Evolutionary conservation across 2,329 filamentous ascomycete species (phyloP).

Genomic region (Colletotrichum brevisporum): DNA sequence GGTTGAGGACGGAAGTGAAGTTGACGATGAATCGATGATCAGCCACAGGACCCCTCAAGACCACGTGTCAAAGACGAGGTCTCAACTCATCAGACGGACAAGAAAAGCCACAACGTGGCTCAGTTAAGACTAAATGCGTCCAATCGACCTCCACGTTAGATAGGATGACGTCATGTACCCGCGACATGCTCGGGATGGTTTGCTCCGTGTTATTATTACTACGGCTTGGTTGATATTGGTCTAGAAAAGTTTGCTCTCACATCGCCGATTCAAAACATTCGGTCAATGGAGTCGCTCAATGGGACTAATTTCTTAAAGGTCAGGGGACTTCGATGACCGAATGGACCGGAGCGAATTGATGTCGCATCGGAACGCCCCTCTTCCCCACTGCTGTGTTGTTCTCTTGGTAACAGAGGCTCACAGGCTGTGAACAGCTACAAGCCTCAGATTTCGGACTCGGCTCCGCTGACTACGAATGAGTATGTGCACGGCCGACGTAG

Average conservation of each 20-base stretch:
- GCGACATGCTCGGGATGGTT: neutral
- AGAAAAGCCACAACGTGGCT: slow-evolving; percentile 16
- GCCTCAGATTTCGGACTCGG: too few species aligned
- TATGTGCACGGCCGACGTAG: too few species aligned
- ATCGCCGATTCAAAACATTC: slow-evolving; percentile 1
- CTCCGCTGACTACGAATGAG: too few species aligned
- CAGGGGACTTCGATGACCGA: too few species aligned
- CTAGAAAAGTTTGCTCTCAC: slow-evolving; percentile 7
- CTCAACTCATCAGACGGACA: neutral
- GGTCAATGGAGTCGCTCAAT: neutral
- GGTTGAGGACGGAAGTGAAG: slow-evolving; percentile 9
- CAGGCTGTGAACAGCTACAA: too few species aligned
- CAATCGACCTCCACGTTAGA: neutral
- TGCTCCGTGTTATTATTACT: slow-evolving; percentile 2
- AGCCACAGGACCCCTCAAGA: slow-evolving; percentile 13
- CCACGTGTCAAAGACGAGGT: slow-evolving; percentile 7
- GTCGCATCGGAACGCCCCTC: too few species aligned
- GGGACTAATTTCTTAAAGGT: too few species aligned
- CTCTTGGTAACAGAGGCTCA: too few species aligned
- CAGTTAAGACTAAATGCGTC: neutral
- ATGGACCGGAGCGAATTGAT: too few species aligned
- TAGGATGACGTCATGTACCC: neutral
- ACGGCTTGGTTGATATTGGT: neutral
- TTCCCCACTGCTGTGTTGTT: too few species aligned
- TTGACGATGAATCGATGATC: neutral